Conservation (phyloP, 1,284 basidiomycete species). For the Malassezia furfur region DNA sequence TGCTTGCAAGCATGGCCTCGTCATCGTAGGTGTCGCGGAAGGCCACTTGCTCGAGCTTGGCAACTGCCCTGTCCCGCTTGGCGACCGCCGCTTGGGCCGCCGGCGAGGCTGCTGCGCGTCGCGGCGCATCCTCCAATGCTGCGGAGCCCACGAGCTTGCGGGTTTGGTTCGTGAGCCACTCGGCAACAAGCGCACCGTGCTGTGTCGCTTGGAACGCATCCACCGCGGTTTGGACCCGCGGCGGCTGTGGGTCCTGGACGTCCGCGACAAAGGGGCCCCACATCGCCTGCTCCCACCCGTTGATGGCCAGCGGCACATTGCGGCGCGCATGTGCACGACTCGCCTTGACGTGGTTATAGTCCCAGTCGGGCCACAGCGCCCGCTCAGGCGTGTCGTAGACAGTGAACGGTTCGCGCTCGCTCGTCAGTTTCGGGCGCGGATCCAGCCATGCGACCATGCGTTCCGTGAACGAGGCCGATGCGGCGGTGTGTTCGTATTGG, state of each 20-base stretch:
- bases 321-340: not conserved
- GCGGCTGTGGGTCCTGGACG: not conserved
- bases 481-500: not conserved
- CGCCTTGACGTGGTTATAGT: slow-evolving; percentile 12
- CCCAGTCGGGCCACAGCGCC: slow-evolving; percentile 17
- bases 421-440: not conserved
- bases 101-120: too few relatives aligned
- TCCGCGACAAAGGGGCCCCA: slow-evolving; percentile 16
- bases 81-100: not conserved
- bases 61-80: slow-evolving; percentile 18
- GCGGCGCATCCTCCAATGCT: too few relatives aligned
- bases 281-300: slow-evolving; percentile 20
- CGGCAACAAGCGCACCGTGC: too few relatives aligned
- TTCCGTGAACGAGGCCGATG: too few relatives aligned
- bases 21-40: slow-evolving; percentile 18
- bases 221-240: not conserved
- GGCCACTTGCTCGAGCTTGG: slow-evolving; percentile 24
- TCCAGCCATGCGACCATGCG: not conserved
- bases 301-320: not conserved
- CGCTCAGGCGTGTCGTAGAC: slow-evolving; percentile 6
- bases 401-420: slow-evolving; percentile 4
- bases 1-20: slow-evolving; percentile 2
- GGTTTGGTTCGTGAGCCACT: too few relatives aligned
- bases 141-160: too few relatives aligned
- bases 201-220: not conserved